Evolutionary conservation across 2,329 filamentous ascomycete species (phyloP), one percentile per base, ranked within the genome.

Genomic region (Ascochyta koolunga): DNA sequence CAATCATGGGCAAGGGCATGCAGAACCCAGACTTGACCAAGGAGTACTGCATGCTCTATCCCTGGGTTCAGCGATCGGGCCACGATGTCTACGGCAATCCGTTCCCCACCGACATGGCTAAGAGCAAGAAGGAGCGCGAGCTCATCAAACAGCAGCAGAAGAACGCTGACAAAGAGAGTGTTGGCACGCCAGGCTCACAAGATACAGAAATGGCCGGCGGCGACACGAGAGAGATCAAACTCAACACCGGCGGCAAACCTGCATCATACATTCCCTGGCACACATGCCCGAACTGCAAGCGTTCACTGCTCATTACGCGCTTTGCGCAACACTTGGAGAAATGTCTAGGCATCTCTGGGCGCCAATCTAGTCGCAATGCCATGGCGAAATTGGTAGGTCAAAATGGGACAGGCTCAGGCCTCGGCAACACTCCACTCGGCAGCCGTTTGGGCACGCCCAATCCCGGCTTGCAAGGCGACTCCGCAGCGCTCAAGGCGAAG

Each of bases 21-120:
- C 86, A 86, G 37, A 85, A 88, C 53, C 89, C 89, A 0, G 77
- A 79, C 35, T 75, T 79, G 11, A 76, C 75, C 16, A 74, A 74
- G 49, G 85, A 88, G 62, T 93, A 92, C 79, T 93, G 90, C 82
- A 90, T 90, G 75, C 86, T 87, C 61, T 86, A 89, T 56, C 89
- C 89, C 0, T 93, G 89, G 79, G 89, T 91, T 56, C 85, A 90
- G 62, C 87, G 89, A 70, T 81, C 86, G 2, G 89, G 89, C 56
- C 89, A 87, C 76, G 89, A 93, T 73, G 90, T 93, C 60, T 92
- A 92, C 74, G 89, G 89, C 44, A 90, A 92, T 74, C 90, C 88
- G 24, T 93, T 90, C 83, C 87, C 90, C 13, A 86, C 86, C 16
- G 87, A 88, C 19, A 83, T 88, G 56, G 89, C 89, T 56, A 90